Percentiles rank a stretch among this genome's conserved stretches.
Evolutionary conservation across 257 asterid genomes (phyloP).

Genomic region (Scutellaria baicalensis): DNA sequence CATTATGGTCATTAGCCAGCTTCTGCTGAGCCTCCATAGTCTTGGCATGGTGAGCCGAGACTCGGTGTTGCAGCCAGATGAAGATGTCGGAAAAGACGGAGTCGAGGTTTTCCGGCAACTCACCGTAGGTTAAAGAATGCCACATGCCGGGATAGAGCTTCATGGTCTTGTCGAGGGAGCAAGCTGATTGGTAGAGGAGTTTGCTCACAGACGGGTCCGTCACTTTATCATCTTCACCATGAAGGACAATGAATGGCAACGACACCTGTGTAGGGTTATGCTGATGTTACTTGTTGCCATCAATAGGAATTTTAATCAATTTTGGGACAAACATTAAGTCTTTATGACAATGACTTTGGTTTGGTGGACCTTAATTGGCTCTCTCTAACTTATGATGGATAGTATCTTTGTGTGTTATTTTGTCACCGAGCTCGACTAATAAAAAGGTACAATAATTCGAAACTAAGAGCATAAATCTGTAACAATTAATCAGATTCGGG

Average conservation of each 20-base stretch:
- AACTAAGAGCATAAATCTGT: no score
- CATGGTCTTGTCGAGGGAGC: slow-evolving; percentile 65
- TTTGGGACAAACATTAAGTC: no score
- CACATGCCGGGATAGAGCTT: slow-evolving; percentile 85
- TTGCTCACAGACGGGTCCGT: slow-evolving; percentile 67
- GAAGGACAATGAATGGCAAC: slow-evolving; percentile 57
- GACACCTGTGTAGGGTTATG: slow-evolving; percentile 38
- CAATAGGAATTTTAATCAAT: background rate
- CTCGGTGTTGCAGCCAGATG: slow-evolving; percentile 49
- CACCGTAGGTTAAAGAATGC: slow-evolving; percentile 89
- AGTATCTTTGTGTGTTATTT: no score
- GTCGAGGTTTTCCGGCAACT: slow-evolving; percentile 64
- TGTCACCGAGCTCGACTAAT: no score
- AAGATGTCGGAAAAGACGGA: slow-evolving; percentile 51
- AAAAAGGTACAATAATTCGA: no score
- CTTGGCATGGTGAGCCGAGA: background rate
- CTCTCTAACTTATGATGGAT: no score
- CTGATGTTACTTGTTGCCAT: background rate
- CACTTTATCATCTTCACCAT: slow-evolving; percentile 52
- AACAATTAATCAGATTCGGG: no score
- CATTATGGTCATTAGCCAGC: slow-evolving; percentile 17
- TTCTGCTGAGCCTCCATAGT: slow-evolving; percentile 20
- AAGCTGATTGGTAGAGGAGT: slow-evolving; percentile 45
- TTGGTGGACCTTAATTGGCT: no score
- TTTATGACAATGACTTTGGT: no score